These are phyloP conservation scores for Colletotrichum sp. DNA, from an alignment of 2,329 filamentous ascomycete genomes.

Conservation along the genomic window DNA sequence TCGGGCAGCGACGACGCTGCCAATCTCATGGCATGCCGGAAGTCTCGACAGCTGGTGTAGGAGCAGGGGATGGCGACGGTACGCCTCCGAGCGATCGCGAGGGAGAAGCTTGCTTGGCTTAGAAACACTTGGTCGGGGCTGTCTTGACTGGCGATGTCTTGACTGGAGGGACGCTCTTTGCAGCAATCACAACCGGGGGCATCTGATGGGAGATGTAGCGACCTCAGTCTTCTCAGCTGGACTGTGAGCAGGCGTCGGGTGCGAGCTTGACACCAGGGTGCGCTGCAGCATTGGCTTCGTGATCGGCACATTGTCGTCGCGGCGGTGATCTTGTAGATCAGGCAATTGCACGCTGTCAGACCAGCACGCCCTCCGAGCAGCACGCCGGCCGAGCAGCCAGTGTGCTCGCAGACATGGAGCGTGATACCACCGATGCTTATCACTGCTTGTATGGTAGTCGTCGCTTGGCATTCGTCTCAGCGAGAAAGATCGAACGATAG, in stretches of 20 bases:
- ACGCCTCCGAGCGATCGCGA: background rate
- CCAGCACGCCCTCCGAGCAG: too few relatives aligned
- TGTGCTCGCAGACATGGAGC: too few relatives aligned
- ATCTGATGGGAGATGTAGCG: conserved; percentile 14
- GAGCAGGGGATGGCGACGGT: background rate
- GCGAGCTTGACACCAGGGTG: conserved; percentile 15
- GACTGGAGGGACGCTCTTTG: conserved; percentile 24
- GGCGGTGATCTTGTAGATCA: too few relatives aligned
- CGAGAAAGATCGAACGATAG: too few relatives aligned
- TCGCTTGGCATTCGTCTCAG: too few relatives aligned
- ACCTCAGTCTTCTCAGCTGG: conserved; percentile 8
- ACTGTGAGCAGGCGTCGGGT: conserved; percentile 21
- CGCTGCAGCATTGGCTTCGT: too few relatives aligned
- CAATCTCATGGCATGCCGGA: background rate
- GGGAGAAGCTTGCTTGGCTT: conserved; percentile 26
- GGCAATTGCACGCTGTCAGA: too few relatives aligned
- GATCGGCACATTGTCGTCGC: too few relatives aligned
- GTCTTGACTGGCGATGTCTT: conserved; percentile 10
- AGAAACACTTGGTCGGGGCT: conserved; percentile 23
- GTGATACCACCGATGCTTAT: too few relatives aligned
- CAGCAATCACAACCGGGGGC: conserved; percentile 21
- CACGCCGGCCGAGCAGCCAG: too few relatives aligned
- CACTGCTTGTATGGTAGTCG: too few relatives aligned
- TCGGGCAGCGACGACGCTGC: too few relatives aligned
- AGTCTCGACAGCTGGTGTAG: background rate